A percentile compares a stretch with the other conserved stretches of the same genome.
phyloP scores from a whole-genome alignment of 768 basidiomycete species.

The Hygrocybe coccinea region DNA sequence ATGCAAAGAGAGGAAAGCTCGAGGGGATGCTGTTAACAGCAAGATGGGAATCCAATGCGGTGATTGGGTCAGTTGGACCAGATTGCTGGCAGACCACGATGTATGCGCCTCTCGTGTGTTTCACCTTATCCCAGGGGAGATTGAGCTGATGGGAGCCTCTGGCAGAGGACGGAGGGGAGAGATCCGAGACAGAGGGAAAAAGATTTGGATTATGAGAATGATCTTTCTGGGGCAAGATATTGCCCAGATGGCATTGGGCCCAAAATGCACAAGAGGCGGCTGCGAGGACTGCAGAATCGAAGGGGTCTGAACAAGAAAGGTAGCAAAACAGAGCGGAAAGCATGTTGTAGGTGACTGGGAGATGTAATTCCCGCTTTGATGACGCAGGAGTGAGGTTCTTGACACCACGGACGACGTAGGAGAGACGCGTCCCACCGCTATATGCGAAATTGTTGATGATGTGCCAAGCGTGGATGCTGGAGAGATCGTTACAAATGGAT shows the following conservation, averaged over 20 bases:
- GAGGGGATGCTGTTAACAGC: background rate
- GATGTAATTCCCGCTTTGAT: conserved; percentile 11
- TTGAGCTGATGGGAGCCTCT: conserved; percentile 15
- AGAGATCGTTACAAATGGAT: conserved; percentile 19
- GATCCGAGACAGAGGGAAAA: conserved; percentile 5
- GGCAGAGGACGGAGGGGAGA: background rate
- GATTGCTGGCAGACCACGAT: conserved; percentile 15
- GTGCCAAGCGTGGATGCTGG: conserved; percentile 33
- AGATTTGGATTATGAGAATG: conserved; percentile 1
- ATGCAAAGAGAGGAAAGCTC: conserved; percentile 15
- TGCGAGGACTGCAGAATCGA: conserved; percentile 22
- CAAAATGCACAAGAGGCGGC: conserved; percentile 27
- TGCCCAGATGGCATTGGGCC: conserved; percentile 30
- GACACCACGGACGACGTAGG: conserved; percentile 22
- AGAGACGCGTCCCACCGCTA: conserved; percentile 14
- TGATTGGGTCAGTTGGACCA: conserved; percentile 16
- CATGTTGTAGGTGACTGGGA: conserved; percentile 22
- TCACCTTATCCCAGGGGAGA: conserved; percentile 26
- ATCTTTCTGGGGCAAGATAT: conserved; percentile 19
- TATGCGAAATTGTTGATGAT: conserved; percentile 22
- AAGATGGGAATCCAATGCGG: conserved; percentile 11
- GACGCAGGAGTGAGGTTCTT: conserved; percentile 20
- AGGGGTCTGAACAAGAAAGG: conserved; percentile 13
- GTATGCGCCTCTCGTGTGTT: conserved; percentile 13
- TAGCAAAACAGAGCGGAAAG: conserved; percentile 9